Evolutionary conservation across 108 stramenopile species (phyloP).

Genomic region (Stephanodiscus minutulus): DNA sequence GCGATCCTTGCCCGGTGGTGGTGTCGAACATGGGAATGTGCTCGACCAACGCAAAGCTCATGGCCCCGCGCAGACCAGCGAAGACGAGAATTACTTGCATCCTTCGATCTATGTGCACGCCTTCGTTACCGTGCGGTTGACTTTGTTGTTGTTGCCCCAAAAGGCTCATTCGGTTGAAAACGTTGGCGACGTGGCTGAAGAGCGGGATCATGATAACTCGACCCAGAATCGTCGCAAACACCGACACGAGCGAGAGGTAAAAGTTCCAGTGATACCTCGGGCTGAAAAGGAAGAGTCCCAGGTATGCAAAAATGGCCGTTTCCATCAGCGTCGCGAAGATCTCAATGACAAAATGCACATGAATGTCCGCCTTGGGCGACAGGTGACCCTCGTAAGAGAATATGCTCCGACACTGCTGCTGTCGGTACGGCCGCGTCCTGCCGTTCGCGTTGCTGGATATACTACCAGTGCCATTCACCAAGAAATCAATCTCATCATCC

Average conservation of each 20-base stretch:
- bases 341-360: slow-evolving; percentile 86
- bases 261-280: slow-evolving; percentile 80
- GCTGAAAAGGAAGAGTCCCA: slow-evolving; percentile 87
- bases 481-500: slow-evolving; percentile 52
- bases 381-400: slow-evolving; percentile 65
- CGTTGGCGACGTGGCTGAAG: slow-evolving; percentile 70
- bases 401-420: slow-evolving; percentile 31
- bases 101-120: slow-evolving; percentile 70
- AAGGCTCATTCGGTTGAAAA: slow-evolving; percentile 60
- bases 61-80: slow-evolving; percentile 87
- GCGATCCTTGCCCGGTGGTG: slow-evolving; percentile 74
- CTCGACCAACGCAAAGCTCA: slow-evolving; percentile 91
- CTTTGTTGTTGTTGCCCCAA: slow-evolving; percentile 23
- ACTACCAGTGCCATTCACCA: slow-evolving; percentile 43
- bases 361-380: slow-evolving; percentile 53
- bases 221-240: slow-evolving; percentile 70
- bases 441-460: slow-evolving; percentile 17
- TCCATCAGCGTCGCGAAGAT: slow-evolving; percentile 87
- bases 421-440: slow-evolving; percentile 15
- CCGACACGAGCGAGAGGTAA: slow-evolving; percentile 66
- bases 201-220: slow-evolving; percentile 81
- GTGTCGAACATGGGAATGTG: slow-evolving; percentile 84
- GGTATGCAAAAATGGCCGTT: slow-evolving; percentile 90
- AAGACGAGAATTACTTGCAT: slow-evolving; percentile 89
- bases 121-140: slow-evolving; percentile 30